A percentile compares a stretch with the other conserved stretches of the same genome.
Conservation (phyloP, 305 asterid genomes). For the Fraxinus platypoda region DNA sequence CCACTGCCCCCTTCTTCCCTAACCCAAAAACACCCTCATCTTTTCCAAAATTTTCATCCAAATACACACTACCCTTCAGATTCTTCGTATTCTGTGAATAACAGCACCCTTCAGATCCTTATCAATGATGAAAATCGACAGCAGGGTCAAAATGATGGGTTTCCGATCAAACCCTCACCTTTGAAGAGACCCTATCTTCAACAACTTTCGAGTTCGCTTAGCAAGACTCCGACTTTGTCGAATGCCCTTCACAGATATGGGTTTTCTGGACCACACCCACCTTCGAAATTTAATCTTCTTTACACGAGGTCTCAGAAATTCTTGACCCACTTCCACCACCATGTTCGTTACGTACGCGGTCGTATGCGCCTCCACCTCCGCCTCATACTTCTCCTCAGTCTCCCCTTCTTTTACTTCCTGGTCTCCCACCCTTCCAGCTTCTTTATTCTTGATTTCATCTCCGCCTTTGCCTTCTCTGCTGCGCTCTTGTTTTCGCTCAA, state of each 20-base stretch:
- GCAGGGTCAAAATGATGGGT: conserved; percentile 47
- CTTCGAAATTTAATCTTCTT: conserved; percentile 36
- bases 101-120: conserved; percentile 52
- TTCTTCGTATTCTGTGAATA: conserved; percentile 23
- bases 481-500: conserved; percentile 81
- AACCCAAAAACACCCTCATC: conserved; percentile 57
- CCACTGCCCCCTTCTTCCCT: conserved; percentile 57
- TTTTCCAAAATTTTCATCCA: conserved; percentile 32
- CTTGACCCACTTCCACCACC: conserved; percentile 64
- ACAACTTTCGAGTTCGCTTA: conserved; percentile 46
- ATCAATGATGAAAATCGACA: conserved; percentile 48
- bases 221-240: conserved; percentile 60
- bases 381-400: conserved; percentile 62
- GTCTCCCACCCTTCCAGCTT: conserved; percentile 93
- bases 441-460: conserved; percentile 78
- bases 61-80: conserved; percentile 30
- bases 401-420: conserved; percentile 78
- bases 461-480: conserved; percentile 87
- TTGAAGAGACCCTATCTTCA: conserved; percentile 70
- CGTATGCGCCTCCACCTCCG: conserved; percentile 69
- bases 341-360: conserved; percentile 65
- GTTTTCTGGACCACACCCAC: conserved; percentile 34
- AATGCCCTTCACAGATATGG: conserved; percentile 57
- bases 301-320: conserved; percentile 50
- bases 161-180: conserved; percentile 66